Evolutionary conservation across 2,329 filamentous ascomycete genomes (phyloP), one percentile per base, ranked within the genome.

Genomic region (Aspergillus sp.): DNA sequence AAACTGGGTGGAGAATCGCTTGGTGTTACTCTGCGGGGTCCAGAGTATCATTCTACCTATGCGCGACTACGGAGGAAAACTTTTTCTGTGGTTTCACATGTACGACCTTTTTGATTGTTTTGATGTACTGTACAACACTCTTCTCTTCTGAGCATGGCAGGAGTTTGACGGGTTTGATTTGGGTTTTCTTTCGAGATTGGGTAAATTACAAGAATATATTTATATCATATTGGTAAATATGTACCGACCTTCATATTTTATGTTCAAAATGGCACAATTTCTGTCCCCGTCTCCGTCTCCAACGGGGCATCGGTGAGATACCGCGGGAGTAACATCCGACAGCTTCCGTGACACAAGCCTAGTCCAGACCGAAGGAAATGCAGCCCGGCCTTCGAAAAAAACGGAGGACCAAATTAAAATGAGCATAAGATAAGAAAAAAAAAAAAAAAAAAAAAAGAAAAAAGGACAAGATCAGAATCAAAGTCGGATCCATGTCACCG

Each of bases 91-190:
- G 61, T 67, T 63, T 61, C 62, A 63, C 55, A 54, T 67, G 62
- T 66, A 65, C 55, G 55, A 55, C 16, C 14, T 61, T 36, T 53
- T 60, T 55, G 39, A 53, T 53, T 58, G 53, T 29, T 53, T 60
- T 36, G 64, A 16, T 73, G 69, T 72, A 73, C 64, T 73, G 69
- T 72, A 73, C 64, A 69, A 69, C 63, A 73, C 69, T 69, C 71
- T 72, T 60, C 70, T 73, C 45, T 46, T 46, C 67, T 71, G 64
- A 62, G 67, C 68, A 72, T 69, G 52, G 58, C 59, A 14, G 72
- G 70, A 66, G 69, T 72, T 36, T 73, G 32, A 51, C 24, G 36
- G 36, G 16, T 52, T 53, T 59, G 58, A 46, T 53, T 55, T 29
- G 7, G 46, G 7, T 42, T 63, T 58, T 56, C 46, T 45, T 53